Base-by-base conservation (phyloP, 495 filamentous ascomycete species). In the Halenospora varia region DNA sequence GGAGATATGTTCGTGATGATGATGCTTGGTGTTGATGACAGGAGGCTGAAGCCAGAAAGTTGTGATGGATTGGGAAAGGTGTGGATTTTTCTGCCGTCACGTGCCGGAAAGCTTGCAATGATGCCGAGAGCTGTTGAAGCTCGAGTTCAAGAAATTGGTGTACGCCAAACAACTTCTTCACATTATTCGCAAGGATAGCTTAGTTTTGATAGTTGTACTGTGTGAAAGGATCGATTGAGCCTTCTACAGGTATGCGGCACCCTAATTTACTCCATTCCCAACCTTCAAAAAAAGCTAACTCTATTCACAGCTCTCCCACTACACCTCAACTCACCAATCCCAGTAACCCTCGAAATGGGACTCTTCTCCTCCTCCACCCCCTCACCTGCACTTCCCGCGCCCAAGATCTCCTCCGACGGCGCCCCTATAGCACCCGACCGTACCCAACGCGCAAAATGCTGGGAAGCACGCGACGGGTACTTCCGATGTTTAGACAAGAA, bases 401-500 rank as follows among this genome's bases (percentile, higher is more conserved):
- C 67, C 17, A 68, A 68, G 39, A 63, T 61, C 40, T 65, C 62
- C 26, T 50, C 63, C 13, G 66, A 68, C 56, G 66, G 66, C 18
- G 57, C 66, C 1, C 65, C 65, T 1, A 68, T 68, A 51, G 65
- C 74, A 42, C 94, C 94, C 1, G 45, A 56, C 29, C 53, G 29
- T 20, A 22, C 18, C 25, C 53, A 45, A 47, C 24, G 25, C 24
- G 53, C 24, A n/a, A 48, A 13, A 25, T 42, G 23, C 44, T 56
- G 23, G 87, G 87, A 87, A 48, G 85, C 87, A 15, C 82, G 94
- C 24, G 94, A 98, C 70, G 67, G 64, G 29, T 98, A 92, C 76
- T 97, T 94, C 71, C 70, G 74, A 23, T 98, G 94, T 62, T 75
- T 98, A 8, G 91, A 96, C 65, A 74, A 76, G 50, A 77, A 89